A percentile compares a stretch with the other conserved stretches of the same genome.
Conservation (phyloP, 179 eudicot genomes). For the Spinacia oleracea region DNA sequence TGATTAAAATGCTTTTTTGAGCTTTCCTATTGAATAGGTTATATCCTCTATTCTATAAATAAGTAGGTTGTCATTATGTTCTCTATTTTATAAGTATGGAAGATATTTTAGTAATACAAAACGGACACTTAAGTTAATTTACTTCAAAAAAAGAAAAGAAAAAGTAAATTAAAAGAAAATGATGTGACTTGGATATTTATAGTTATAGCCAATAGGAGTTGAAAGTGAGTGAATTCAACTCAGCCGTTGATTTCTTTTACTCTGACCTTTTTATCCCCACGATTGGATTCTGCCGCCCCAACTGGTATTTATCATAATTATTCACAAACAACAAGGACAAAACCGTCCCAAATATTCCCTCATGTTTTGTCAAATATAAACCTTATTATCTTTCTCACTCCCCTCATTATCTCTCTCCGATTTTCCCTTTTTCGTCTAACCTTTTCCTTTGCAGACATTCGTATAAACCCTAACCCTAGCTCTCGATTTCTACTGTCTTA, state of each 20-base stretch:
- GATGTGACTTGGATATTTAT: no score
- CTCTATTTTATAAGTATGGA: no score
- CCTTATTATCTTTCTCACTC: constrained; percentile 17
- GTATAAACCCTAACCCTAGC: constrained; percentile 40
- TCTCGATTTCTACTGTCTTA: constrained; percentile 2
- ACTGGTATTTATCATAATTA: neutral
- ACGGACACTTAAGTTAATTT: no score
- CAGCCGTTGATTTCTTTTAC: neutral
- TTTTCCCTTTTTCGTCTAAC: constrained; percentile 31
- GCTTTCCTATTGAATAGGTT: no score
- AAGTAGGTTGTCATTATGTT: no score
- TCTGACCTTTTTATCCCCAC: neutral
- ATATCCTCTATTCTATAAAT: no score
- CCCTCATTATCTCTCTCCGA: constrained; percentile 9
- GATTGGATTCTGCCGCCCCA: constrained; percentile 12
- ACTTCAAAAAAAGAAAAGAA: no score
- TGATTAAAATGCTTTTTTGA: no score
- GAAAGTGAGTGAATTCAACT: neutral
- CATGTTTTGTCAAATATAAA: neutral
- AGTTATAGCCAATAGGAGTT: neutral
- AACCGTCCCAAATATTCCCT: constrained; percentile 2
- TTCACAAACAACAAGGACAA: constrained; percentile 18
- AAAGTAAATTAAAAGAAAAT: neutral
- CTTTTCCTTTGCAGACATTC: constrained; percentile 31
- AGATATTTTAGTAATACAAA: no score